Evolutionary conservation across 768 basidiomycete genomes (phyloP).

Genomic region (Candolleomyces eurysporus): DNA sequence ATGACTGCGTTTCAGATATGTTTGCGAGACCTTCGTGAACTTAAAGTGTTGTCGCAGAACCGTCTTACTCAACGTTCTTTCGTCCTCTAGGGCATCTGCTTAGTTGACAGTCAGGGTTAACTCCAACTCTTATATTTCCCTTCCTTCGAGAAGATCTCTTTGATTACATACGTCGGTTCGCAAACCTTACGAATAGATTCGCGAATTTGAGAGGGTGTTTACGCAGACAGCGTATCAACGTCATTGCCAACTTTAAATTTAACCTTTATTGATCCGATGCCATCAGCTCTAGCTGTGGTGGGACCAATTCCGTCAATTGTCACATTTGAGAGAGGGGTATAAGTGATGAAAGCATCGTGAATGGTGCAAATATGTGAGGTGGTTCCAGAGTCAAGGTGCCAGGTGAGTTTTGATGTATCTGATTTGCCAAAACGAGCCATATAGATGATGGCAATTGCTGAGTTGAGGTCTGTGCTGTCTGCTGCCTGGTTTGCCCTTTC

Average conservation of each 20-base stretch:
- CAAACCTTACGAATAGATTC: no score
- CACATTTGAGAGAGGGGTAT: slow-evolving; percentile 10
- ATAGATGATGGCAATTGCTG: slow-evolving; percentile 12
- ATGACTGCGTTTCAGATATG: no score
- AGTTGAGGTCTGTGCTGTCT: slow-evolving; percentile 1
- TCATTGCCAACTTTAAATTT: slow-evolving; percentile 17
- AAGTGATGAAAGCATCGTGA: slow-evolving; percentile 19
- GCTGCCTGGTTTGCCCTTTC: slow-evolving; percentile 13
- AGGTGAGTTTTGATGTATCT: slow-evolving; percentile 16
- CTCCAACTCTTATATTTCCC: no score
- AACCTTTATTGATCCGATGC: slow-evolving; percentile 16
- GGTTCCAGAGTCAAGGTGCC: slow-evolving; percentile 22
- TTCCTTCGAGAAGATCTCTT: no score
- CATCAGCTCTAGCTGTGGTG: slow-evolving; percentile 6
- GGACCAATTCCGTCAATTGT: slow-evolving; percentile 17
- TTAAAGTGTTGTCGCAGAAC: no score
- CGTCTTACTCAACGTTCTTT: no score
- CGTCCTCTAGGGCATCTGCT: no score
- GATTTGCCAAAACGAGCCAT: slow-evolving; percentile 4
- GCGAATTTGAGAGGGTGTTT: no score
- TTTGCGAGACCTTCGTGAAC: no score
- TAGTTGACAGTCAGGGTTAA: no score
- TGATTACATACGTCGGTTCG: no score
- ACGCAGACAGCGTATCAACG: no score
- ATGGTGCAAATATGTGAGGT: slow-evolving; percentile 24